phyloP scores from a whole-genome alignment of 768 basidiomycete species.

The Lentinula detonsa region DNA sequence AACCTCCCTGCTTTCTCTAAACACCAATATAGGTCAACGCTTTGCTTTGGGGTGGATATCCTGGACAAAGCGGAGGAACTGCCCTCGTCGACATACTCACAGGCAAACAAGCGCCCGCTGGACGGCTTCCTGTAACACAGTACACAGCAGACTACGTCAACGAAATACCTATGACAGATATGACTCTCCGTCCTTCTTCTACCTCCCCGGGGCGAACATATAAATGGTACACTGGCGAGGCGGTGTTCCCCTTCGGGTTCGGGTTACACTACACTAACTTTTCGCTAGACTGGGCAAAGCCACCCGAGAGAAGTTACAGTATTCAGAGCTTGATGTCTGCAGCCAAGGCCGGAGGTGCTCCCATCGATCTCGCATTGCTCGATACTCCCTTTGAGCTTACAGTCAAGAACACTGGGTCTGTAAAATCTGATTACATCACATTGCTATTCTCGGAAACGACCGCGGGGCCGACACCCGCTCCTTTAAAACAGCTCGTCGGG shows the following conservation, averaged over 20 bases:
- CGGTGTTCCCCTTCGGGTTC: conserved; percentile 48
- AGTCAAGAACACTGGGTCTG: conserved; percentile 42
- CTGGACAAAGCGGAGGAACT: conserved; percentile 48
- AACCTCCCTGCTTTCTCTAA: neutral
- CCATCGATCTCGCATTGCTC: conserved; percentile 36
- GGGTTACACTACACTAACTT: conserved; percentile 54
- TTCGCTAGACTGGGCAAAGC: conserved; percentile 27
- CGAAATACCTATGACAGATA: conserved; percentile 52
- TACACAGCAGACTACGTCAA: conserved; percentile 44
- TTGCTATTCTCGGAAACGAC: conserved; percentile 44
- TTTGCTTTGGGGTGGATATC: conserved; percentile 53
- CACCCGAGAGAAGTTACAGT: conserved; percentile 29
- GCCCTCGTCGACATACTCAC: conserved; percentile 47
- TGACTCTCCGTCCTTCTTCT: conserved; percentile 42
- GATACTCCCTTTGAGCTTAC: conserved; percentile 38
- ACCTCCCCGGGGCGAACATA: conserved; percentile 52
- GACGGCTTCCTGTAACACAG: conserved; percentile 48
- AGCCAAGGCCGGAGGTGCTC: conserved; percentile 15
- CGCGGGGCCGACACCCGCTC: conserved; percentile 43
- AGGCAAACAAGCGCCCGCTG: conserved; percentile 47
- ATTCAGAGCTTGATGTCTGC: conserved; percentile 32
- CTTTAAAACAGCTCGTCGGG: conserved; percentile 45
- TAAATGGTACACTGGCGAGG: conserved; percentile 48
- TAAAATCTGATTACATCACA: conserved; percentile 49
- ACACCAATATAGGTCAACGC: conserved; percentile 36